phyloP scores from a whole-genome alignment of 495 filamentous ascomycete species.

The Aspergillus panamensis region DNA sequence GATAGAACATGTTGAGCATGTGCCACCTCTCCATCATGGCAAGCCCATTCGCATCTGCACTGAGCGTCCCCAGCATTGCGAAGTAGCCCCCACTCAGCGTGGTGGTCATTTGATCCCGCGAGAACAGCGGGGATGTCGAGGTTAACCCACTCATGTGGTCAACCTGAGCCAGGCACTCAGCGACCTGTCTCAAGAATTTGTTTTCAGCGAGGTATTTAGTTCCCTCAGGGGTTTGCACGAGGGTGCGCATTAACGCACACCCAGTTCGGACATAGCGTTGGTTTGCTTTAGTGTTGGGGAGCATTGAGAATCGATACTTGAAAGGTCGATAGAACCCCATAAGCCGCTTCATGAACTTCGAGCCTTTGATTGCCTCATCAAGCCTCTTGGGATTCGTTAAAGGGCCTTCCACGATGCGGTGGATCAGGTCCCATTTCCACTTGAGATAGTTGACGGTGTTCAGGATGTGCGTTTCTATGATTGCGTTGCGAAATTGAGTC shows the following conservation, averaged over 20 bases:
- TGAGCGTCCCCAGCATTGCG: conserved; percentile 81
- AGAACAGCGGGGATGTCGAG: conserved; percentile 83
- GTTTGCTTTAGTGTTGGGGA: conserved; percentile 82
- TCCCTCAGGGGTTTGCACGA: conserved; percentile 81
- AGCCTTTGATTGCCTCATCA: conserved; percentile 90
- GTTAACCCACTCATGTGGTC: conserved; percentile 90
- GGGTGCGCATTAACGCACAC: conserved; percentile 78
- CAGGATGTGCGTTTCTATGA: conserved; percentile 84
- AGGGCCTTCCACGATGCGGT: conserved; percentile 88
- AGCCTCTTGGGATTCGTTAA: conserved; percentile 87
- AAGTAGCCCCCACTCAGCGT: conserved; percentile 92
- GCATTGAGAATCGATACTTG: conserved; percentile 88
- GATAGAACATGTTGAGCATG: conserved; percentile 99
- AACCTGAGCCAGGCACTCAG: conserved; percentile 90
- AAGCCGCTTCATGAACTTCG: conserved; percentile 91
- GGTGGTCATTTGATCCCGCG: conserved; percentile 72
- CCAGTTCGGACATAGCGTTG: conserved; percentile 91
- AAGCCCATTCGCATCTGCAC: conserved; percentile 73
- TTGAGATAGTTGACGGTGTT: conserved; percentile 82
- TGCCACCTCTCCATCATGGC: conserved; percentile 93
- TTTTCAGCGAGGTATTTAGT: conserved; percentile 81
- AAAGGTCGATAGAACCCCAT: conserved; percentile 95
- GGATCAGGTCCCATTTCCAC: conserved; percentile 95
- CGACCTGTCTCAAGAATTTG: conserved; percentile 88
- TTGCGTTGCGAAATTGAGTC: conserved; percentile 73